Conservation (phyloP, 2,329 filamentous ascomycete species). For the Pseudogymnoascus sp. region DNA sequence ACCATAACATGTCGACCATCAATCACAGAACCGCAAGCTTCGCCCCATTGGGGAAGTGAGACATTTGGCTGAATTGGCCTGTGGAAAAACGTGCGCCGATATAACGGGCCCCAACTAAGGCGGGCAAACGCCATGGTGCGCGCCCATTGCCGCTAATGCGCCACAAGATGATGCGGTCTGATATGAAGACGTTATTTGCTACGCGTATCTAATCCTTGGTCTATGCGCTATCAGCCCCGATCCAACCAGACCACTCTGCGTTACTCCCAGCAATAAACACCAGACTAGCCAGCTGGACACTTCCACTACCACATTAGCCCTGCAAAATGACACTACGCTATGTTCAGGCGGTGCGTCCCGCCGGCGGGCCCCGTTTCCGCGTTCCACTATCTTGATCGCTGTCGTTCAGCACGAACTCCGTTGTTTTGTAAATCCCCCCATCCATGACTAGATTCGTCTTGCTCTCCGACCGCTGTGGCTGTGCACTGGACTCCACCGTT, state of each 20-base stretch:
- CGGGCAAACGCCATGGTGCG: not conserved
- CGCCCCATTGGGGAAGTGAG: not conserved
- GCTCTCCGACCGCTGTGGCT: not conserved
- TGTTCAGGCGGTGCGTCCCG: not conserved
- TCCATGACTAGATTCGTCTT: not conserved
- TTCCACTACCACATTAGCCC: not conserved
- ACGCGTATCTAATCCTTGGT: not conserved
- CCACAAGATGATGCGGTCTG: not conserved
- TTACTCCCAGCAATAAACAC: not conserved
- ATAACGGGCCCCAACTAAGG: not conserved
- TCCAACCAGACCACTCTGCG: not conserved
- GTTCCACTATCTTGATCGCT: not conserved
- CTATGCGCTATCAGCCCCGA: not conserved
- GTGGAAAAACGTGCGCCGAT: not conserved
- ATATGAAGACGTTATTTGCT: conserved; percentile 5
- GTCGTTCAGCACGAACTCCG: not conserved
- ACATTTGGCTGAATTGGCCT: not conserved
- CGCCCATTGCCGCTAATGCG: not conserved
- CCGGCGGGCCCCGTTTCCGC: not conserved
- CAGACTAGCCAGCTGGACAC: not conserved
- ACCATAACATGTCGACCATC: not conserved
- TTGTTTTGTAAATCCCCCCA: conserved; percentile 4
- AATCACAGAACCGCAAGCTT: conserved; percentile 6
- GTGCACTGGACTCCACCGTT: not conserved
- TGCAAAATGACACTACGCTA: not conserved